phyloP scores from a whole-genome alignment of 768 basidiomycete genomes.

The Tylopilus subfusipes region DNA sequence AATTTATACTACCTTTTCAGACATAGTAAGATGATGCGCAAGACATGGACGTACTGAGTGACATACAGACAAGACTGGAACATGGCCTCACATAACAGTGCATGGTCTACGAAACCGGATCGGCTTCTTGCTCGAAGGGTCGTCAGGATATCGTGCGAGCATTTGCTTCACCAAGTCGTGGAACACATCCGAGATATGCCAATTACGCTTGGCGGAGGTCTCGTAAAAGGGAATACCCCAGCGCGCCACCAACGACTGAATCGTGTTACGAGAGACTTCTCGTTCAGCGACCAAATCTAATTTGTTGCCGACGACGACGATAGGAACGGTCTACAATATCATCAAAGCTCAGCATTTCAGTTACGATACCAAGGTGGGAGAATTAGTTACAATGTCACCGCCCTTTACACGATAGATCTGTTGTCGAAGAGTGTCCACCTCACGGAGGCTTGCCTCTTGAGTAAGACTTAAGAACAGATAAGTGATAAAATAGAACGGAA shows the following conservation, averaged over 20 bases:
- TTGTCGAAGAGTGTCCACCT: conserved; percentile 75
- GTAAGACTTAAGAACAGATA: conserved; percentile 51
- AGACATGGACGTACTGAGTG: conserved; percentile 1
- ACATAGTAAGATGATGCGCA: background rate
- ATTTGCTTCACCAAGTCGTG: conserved; percentile 74
- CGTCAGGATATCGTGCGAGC: conserved; percentile 59
- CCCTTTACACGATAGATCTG: conserved; percentile 81
- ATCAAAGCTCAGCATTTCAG: conserved; percentile 2
- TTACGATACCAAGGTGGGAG: background rate
- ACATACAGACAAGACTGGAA: conserved; percentile 5
- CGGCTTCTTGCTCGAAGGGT: conserved; percentile 32
- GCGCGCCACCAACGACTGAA: conserved; percentile 57
- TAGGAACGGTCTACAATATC: conserved; percentile 56
- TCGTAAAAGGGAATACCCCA: conserved; percentile 82
- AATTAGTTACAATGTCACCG: conserved; percentile 49
- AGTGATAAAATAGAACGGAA: background rate
- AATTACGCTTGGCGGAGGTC: conserved; percentile 83
- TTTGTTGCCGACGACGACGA: conserved; percentile 86
- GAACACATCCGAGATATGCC: conserved; percentile 77
- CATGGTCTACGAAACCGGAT: conserved; percentile 30
- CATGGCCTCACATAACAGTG: conserved; percentile 35
- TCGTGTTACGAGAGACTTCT: conserved; percentile 63
- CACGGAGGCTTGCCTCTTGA: conserved; percentile 75
- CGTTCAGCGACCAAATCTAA: conserved; percentile 78
- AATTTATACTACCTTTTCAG: conserved; percentile 7